Evolutionary conservation across 257 asterid genomes (phyloP).

Genomic region (Petunia secreta): DNA sequence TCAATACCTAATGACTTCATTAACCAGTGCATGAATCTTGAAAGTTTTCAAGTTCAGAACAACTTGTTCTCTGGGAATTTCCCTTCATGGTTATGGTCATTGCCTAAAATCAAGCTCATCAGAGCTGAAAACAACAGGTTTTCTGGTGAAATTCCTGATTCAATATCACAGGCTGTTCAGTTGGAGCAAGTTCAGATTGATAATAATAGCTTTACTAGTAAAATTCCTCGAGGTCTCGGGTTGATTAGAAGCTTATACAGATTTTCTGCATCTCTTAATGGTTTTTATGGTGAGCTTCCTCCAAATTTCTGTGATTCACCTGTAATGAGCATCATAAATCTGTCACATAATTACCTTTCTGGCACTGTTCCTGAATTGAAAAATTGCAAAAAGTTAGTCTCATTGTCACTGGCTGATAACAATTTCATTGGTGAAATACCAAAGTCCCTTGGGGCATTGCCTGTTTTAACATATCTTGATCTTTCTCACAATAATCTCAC

Average conservation of each 20-base stretch:
- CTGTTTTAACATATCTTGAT: slow-evolving; percentile 81
- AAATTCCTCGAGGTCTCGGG: slow-evolving; percentile 73
- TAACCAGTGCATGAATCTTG: slow-evolving; percentile 58
- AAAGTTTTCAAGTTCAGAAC: slow-evolving; percentile 84
- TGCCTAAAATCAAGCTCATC: slow-evolving; percentile 68
- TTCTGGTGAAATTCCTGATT: slow-evolving; percentile 76
- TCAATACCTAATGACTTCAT: slow-evolving; percentile 54
- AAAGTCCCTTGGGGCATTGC: slow-evolving; percentile 61
- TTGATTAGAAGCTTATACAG: slow-evolving; percentile 61
- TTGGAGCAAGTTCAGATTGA: slow-evolving; percentile 92
- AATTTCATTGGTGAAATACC: slow-evolving; percentile 72
- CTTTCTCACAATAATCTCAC: slow-evolving; percentile 75
- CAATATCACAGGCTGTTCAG: slow-evolving; percentile 65
- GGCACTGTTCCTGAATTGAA: slow-evolving; percentile 69
- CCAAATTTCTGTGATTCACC: slow-evolving; percentile 83
- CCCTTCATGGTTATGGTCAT: slow-evolving; percentile 73
- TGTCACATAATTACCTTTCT: slow-evolving; percentile 67
- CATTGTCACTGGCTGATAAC: slow-evolving; percentile 73
- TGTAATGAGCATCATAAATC: slow-evolving; percentile 75
- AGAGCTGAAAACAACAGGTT: slow-evolving; percentile 83
- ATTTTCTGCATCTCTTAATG: slow-evolving; percentile 73
- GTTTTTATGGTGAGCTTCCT: slow-evolving; percentile 76
- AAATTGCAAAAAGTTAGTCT: slow-evolving; percentile 66
- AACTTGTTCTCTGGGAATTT: slow-evolving; percentile 65
- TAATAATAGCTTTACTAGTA: slow-evolving; percentile 64